phyloP scores from a whole-genome alignment of 257 asterid species.

The Catharanthus roseus region DNA sequence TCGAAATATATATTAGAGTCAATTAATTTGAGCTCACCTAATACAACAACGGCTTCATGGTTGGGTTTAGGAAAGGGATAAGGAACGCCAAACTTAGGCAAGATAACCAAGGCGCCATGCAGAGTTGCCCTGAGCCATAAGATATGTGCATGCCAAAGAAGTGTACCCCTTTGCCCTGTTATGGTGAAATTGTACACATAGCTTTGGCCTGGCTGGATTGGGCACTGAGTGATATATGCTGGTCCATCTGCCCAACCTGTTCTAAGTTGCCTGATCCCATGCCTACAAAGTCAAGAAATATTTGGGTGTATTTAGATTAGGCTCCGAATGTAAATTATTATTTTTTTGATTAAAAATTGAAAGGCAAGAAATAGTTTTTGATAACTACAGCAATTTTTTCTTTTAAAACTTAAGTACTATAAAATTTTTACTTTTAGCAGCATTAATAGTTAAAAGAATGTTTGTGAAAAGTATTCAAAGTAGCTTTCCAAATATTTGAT shows the following conservation, averaged over 20 bases:
- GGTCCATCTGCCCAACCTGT: conserved; percentile 99
- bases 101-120: conserved; percentile 78
- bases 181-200: conserved; percentile 73
- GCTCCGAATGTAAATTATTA: too few relatives aligned
- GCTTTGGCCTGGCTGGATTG: conserved; percentile 69
- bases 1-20: not conserved
- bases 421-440: too few relatives aligned
- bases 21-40: conserved; percentile 32
- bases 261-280: conserved; percentile 71
- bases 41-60: conserved; percentile 58
- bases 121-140: conserved; percentile 77
- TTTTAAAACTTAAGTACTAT: too few relatives aligned
- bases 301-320: too few relatives aligned
- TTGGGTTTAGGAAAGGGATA: conserved; percentile 90
- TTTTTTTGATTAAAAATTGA: too few relatives aligned
- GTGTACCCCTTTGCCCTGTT: conserved; percentile 91
- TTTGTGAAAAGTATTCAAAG: too few relatives aligned
- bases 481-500: too few relatives aligned
- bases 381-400: too few relatives aligned
- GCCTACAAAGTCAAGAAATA: conserved; percentile 38
- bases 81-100: conserved; percentile 80
- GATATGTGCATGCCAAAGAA: conserved; percentile 85
- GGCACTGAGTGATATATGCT: conserved; percentile 89
- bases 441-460: too few relatives aligned
- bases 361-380: too few relatives aligned